These are phyloP conservation scores for Stenocarpella maydis DNA, from an alignment of 2,329 filamentous ascomycete genomes.

Conservation along the genomic window DNA sequence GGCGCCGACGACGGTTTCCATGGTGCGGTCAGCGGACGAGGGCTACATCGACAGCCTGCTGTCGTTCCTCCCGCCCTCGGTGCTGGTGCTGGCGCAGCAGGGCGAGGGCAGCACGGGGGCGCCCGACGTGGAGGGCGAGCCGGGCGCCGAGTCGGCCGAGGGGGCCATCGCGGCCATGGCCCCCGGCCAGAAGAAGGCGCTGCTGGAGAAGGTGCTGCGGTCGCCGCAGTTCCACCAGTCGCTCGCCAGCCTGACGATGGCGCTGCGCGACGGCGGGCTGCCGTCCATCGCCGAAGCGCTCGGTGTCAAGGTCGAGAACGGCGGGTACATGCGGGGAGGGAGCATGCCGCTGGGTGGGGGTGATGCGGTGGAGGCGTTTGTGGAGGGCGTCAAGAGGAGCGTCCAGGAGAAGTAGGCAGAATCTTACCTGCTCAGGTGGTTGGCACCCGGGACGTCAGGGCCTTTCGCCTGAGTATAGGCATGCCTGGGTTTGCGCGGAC, in stretches of 20 bases:
- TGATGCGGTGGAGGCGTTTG: conserved; percentile 88
- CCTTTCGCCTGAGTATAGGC: not conserved
- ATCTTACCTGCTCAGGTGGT: not conserved
- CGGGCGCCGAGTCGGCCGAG: conserved; percentile 72
- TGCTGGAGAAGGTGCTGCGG: conserved; percentile 82
- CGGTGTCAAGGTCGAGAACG: conserved; percentile 80
- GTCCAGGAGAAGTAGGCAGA: conserved; percentile 60
- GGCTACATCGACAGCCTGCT: conserved; percentile 78
- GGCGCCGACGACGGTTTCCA: conserved; percentile 78
- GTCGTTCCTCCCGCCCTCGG: conserved; percentile 77
- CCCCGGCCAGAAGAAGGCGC: conserved; percentile 77
- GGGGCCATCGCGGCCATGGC: conserved; percentile 79
- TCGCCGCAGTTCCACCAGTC: conserved; percentile 94
- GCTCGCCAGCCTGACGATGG: conserved; percentile 83
- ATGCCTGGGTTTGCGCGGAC: not conserved
- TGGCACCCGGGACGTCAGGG: not conserved
- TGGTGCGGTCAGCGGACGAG: conserved; percentile 72
- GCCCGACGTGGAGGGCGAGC: conserved; percentile 65
- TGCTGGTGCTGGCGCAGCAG: conserved; percentile 80
- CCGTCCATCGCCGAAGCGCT: conserved; percentile 90
- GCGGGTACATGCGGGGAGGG: conserved; percentile 80
- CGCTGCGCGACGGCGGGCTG: conserved; percentile 87
- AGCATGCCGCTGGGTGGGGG: conserved; percentile 87
- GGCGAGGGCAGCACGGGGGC: conserved; percentile 59
- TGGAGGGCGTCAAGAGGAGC: conserved; percentile 85